Evolutionary conservation across 495 filamentous ascomycete species (phyloP).

Genomic region (Podospora fimiseda): DNA sequence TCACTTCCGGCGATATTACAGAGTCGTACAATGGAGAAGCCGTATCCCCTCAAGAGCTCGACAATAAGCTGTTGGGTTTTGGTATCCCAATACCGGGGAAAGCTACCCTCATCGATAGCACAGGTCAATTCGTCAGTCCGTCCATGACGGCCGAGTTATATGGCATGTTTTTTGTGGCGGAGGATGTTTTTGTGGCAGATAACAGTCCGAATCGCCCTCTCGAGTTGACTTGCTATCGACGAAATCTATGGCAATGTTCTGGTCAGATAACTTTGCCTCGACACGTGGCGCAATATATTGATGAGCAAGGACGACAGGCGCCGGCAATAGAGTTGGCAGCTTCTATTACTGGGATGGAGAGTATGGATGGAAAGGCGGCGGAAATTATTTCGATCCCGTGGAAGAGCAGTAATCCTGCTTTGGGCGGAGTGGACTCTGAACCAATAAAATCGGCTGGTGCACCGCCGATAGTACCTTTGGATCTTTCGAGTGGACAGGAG

Average conservation of each 20-base stretch:
- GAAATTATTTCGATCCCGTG: constrained; percentile 92
- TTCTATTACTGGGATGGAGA: constrained; percentile 79
- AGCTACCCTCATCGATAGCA: constrained; percentile 48
- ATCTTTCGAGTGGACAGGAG: constrained; percentile 62
- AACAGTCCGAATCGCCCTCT: constrained; percentile 51
- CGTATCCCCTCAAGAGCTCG: constrained; percentile 34
- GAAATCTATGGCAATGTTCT: constrained; percentile 85
- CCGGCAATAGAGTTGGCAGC: constrained; percentile 70
- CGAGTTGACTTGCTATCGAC: constrained; percentile 86
- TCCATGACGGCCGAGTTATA: constrained; percentile 77
- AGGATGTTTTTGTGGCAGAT: constrained; percentile 52
- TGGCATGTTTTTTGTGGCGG: constrained; percentile 93
- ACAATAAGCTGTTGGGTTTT: constrained; percentile 60
- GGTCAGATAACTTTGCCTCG: constrained; percentile 74
- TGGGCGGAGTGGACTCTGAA: constrained; percentile 39
- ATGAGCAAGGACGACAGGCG: constrained; percentile 69
- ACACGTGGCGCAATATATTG: constrained; percentile 63
- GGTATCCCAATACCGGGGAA: constrained; percentile 56
- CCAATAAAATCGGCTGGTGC: constrained; percentile 39
- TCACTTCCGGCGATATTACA: constrained; percentile 11
- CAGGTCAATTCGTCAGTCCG: constrained; percentile 40
- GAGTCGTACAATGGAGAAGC: constrained; percentile 20
- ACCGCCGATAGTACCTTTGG: constrained; percentile 58
- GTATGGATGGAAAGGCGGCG: constrained; percentile 77
- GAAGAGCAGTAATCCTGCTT: constrained; percentile 67